Percentiles rank a stretch among this genome's conserved stretches.
Evolutionary conservation across 2,329 filamentous ascomycete species (phyloP).

Genomic region (Fusarium dimerum): DNA sequence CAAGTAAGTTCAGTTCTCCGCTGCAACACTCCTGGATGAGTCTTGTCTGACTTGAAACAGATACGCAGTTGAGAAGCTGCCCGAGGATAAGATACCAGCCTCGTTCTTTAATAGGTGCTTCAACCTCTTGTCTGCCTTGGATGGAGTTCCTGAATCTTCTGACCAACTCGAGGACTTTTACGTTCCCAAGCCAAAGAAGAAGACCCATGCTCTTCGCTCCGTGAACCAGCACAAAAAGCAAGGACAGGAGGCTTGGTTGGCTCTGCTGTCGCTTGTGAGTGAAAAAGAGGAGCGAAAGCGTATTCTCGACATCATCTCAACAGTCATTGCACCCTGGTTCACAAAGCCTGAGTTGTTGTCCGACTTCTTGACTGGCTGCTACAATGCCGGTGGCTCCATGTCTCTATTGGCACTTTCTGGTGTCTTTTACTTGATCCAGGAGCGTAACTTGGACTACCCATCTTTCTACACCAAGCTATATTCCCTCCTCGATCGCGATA

Average conservation of each 20-base stretch:
- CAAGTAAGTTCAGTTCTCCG: conserved; percentile 55
- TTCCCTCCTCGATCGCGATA: conserved; percentile 79
- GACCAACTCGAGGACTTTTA: conserved; percentile 72
- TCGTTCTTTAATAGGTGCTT: conserved; percentile 58
- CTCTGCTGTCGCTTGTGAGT: conserved; percentile 68
- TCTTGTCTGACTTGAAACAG: conserved; percentile 19
- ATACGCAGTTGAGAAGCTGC: conserved; percentile 26
- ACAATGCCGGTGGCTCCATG: conserved; percentile 81
- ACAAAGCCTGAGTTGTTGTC: conserved; percentile 83
- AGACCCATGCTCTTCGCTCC: conserved; percentile 66
- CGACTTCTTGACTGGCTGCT: conserved; percentile 96
- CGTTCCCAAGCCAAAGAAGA: conserved; percentile 63
- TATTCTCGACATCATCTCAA: conserved; percentile 73
- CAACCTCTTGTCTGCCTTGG: conserved; percentile 64
- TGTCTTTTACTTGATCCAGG: conserved; percentile 90
- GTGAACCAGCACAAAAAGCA: conserved; percentile 72
- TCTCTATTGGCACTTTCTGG: conserved; percentile 88
- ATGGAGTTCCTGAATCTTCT: conserved; percentile 67
- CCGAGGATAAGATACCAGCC: conserved; percentile 15
- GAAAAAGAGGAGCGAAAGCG: conserved; percentile 75
- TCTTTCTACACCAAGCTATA: conserved; percentile 94
- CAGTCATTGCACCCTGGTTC: conserved; percentile 86
- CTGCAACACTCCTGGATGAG: background rate
- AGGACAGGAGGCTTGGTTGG: conserved; percentile 85
- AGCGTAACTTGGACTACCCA: conserved; percentile 94